phyloP scores from a whole-genome alignment of 2,329 filamentous ascomycete genomes.

The Sporothrix schenckii region DNA sequence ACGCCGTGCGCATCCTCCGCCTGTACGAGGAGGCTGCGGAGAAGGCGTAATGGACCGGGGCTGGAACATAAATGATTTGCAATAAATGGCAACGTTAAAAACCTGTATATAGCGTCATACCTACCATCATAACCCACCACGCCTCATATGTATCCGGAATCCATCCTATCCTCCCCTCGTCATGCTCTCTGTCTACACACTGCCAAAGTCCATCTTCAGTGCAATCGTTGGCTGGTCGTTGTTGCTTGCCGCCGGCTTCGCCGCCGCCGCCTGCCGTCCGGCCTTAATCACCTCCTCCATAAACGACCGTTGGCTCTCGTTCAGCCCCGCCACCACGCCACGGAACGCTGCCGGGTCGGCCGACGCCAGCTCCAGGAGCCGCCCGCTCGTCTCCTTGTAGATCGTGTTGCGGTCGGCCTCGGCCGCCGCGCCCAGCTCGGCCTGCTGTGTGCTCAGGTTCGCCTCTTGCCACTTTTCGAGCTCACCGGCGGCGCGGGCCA shows the following conservation, averaged over 20 bases:
- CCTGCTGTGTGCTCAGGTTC: slow-evolving; percentile 38
- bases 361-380: slow-evolving; percentile 79
- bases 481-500: slow-evolving; percentile 66
- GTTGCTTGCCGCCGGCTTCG: slow-evolving; percentile 39
- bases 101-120: neutral
- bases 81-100: neutral
- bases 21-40: slow-evolving; percentile 31
- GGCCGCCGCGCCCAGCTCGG: slow-evolving; percentile 11
- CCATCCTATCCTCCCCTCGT: neutral
- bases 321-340: slow-evolving; percentile 71
- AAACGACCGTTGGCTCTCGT: slow-evolving; percentile 68
- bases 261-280: slow-evolving; percentile 51
- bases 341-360: slow-evolving; percentile 74
- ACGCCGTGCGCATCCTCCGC: slow-evolving; percentile 36
- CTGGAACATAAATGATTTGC: neutral
- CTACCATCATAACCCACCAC: neutral
- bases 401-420: slow-evolving; percentile 52
- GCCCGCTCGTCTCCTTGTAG: slow-evolving; percentile 72
- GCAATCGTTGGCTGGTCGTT: slow-evolving; percentile 78
- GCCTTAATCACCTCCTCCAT: slow-evolving; percentile 80
- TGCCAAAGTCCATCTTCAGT: slow-evolving; percentile 88
- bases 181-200: slow-evolving; percentile 32
- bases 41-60: neutral
- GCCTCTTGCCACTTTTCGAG: slow-evolving; percentile 49
- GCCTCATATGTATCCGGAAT: neutral